Evolutionary conservation across 768 basidiomycete species (phyloP).

Genomic region (Lyophyllum atratum): DNA sequence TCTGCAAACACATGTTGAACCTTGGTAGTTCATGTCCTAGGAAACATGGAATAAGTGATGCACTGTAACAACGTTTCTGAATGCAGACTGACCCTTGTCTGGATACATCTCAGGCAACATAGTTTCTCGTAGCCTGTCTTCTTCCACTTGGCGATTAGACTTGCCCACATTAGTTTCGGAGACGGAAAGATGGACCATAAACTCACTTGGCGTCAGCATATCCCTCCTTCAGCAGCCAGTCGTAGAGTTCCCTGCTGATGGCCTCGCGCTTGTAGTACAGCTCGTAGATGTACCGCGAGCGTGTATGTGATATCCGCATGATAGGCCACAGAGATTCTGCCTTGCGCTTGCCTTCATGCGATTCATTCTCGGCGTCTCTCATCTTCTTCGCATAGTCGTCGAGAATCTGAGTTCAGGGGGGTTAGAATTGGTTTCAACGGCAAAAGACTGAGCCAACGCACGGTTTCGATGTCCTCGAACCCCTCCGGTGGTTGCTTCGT

Average conservation of each 20-base stretch:
- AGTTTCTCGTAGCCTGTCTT: slow-evolving; percentile 98
- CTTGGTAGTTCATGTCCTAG: slow-evolving; percentile 99
- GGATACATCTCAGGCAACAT: slow-evolving; percentile 96
- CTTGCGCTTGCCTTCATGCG: slow-evolving; percentile 97
- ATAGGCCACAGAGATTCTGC: slow-evolving; percentile 95
- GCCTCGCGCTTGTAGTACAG: slow-evolving; percentile 98
- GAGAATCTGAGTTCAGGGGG: slow-evolving; percentile 61
- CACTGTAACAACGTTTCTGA: neutral
- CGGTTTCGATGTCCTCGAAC: slow-evolving; percentile 89
- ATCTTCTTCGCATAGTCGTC: slow-evolving; percentile 99
- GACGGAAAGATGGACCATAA: neutral
- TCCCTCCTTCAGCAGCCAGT: slow-evolving; percentile 96
- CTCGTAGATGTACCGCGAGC: slow-evolving; percentile 97
- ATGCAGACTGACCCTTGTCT: slow-evolving; percentile 68
- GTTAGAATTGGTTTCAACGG: neutral
- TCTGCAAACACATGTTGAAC: slow-evolving; percentile 96
- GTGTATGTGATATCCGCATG: slow-evolving; percentile 96
- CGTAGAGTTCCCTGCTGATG: slow-evolving; percentile 89
- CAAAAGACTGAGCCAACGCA: slow-evolving; percentile 31
- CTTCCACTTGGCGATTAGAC: slow-evolving; percentile 99
- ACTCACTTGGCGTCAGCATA: slow-evolving; percentile 96
- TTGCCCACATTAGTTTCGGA: slow-evolving; percentile 31
- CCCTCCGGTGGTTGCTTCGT: slow-evolving; percentile 96
- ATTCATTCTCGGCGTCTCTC: slow-evolving; percentile 98
- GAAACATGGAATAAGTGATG: neutral